These are phyloP conservation scores for Coleophoma cylindrospora DNA, from an alignment of 2,329 filamentous ascomycete genomes.

Conservation along the genomic window DNA sequence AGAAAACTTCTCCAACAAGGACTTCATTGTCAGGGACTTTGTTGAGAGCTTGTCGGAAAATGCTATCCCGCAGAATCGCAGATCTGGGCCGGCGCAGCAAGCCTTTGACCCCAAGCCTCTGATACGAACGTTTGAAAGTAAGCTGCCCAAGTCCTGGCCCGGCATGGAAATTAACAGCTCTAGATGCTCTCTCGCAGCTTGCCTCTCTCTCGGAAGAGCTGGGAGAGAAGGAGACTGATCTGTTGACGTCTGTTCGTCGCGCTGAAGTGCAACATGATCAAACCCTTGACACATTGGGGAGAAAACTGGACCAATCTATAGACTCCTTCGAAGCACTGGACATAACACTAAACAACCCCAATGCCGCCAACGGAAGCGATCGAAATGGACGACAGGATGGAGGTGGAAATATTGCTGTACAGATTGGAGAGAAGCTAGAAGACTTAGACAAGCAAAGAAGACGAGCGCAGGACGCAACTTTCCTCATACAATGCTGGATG, in stretches of 20 bases:
- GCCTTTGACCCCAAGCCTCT: conserved; percentile 93
- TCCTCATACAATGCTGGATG: conserved; percentile 93
- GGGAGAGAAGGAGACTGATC: conserved; percentile 84
- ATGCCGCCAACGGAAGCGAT: conserved; percentile 40
- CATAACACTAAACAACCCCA: conserved; percentile 66
- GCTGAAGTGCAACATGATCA: conserved; percentile 90
- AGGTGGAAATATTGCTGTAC: conserved; percentile 85
- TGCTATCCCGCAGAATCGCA: conserved; percentile 72
- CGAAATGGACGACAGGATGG: conserved; percentile 43
- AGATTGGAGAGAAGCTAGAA: conserved; percentile 90
- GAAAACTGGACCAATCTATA: conserved; percentile 88
- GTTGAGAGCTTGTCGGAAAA: conserved; percentile 87
- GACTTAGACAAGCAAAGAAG: conserved; percentile 90
- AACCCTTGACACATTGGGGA: conserved; percentile 80
- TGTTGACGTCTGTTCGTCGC: conserved; percentile 81
- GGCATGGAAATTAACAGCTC: too few relatives aligned
- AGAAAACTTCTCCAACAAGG: conserved; percentile 81
- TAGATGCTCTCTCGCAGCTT: conserved; percentile 63
- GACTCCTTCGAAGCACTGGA: conserved; percentile 89
- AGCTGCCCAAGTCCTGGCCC: conserved; percentile 10
- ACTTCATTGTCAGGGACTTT: conserved; percentile 98
- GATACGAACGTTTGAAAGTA: conserved; percentile 89
- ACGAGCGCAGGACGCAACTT: conserved; percentile 87
- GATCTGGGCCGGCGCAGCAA: conserved; percentile 61
- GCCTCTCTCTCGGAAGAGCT: conserved; percentile 74